phyloP scores from a whole-genome alignment of 148 eudicot genomes.

The Tetragonia tetragonoides region DNA sequence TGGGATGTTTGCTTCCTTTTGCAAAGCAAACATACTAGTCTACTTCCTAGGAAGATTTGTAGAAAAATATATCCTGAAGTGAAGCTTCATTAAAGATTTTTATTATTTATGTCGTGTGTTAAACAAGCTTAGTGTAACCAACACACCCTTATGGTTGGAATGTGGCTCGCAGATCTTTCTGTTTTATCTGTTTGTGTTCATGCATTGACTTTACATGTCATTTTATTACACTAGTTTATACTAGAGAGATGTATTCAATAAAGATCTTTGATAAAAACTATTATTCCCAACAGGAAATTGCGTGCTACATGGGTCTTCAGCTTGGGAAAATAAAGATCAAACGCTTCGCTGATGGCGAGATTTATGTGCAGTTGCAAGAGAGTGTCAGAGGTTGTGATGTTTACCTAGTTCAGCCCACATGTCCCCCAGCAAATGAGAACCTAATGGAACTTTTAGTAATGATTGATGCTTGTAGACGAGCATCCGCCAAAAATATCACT shows the following conservation, averaged over 20 bases:
- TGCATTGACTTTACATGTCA: neutral
- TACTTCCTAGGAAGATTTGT: too few relatives aligned
- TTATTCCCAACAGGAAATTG: constrained; percentile 68
- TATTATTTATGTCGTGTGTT: too few relatives aligned
- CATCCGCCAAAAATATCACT: constrained; percentile 92
- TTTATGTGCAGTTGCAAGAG: constrained; percentile 92
- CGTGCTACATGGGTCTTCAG: constrained; percentile 88
- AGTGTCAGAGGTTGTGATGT: constrained; percentile 98
- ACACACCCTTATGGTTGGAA: neutral
- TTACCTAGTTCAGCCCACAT: constrained; percentile 87
- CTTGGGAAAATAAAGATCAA: constrained; percentile 75
- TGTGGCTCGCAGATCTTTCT: neutral
- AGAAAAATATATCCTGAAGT: too few relatives aligned
- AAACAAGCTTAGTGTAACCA: neutral
- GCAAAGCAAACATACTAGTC: too few relatives aligned
- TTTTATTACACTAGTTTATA: neutral
- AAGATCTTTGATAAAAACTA: neutral
- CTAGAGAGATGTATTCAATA: neutral
- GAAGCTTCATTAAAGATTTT: too few relatives aligned
- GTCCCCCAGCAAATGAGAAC: constrained; percentile 96
- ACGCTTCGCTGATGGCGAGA: constrained; percentile 96
- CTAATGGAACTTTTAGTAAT: constrained; percentile 88
- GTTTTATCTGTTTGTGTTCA: neutral
- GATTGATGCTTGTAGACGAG: constrained; percentile 97
- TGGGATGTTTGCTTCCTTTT: too few relatives aligned